A percentile compares a stretch with the other conserved stretches of the same genome.
Evolutionary conservation across 2,329 filamentous ascomycete genomes (phyloP).

Genomic region (Pyrenochaeta sp.): DNA sequence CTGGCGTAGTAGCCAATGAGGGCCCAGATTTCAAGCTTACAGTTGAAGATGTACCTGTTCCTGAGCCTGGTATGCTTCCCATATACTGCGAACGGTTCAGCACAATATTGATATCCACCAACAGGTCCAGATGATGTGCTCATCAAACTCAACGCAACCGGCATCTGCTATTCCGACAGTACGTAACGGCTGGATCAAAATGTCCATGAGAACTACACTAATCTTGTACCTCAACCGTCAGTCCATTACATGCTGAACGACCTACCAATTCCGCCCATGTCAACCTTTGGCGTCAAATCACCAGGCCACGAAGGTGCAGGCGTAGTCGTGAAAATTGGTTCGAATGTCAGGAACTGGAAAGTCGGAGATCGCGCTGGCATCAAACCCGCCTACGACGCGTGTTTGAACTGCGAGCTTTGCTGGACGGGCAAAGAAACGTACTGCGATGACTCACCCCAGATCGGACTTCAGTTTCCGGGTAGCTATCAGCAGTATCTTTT

Average conservation of each 20-base stretch:
- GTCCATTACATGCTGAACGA: slow-evolving; percentile 65
- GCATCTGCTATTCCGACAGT: slow-evolving; percentile 63
- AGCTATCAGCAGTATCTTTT: slow-evolving; percentile 59
- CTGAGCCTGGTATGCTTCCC: slow-evolving; percentile 50
- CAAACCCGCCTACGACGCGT: slow-evolving; percentile 61
- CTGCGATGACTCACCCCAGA: slow-evolving; percentile 51
- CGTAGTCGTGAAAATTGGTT: slow-evolving; percentile 62
- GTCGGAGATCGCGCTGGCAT: slow-evolving; percentile 34
- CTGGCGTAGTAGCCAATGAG: slow-evolving; percentile 59
- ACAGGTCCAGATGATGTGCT: slow-evolving; percentile 62
- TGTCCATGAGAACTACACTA: neutral
- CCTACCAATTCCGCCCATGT: slow-evolving; percentile 49
- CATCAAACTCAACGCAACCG: slow-evolving; percentile 64
- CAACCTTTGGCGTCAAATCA: slow-evolving; percentile 51
- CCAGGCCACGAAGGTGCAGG: slow-evolving; percentile 65
- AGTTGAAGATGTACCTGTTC: slow-evolving; percentile 56
- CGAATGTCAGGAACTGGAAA: slow-evolving; percentile 59
- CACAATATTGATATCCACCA: neutral
- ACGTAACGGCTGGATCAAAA: neutral
- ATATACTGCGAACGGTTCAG: neutral
- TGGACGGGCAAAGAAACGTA: slow-evolving; percentile 41
- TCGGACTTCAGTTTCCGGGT: slow-evolving; percentile 51
- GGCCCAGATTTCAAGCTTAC: slow-evolving; percentile 57
- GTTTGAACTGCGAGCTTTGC: slow-evolving; percentile 60
- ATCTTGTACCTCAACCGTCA: neutral